Evolutionary conservation across 257 asterid genomes (phyloP).

Genomic region (Solanum dulcamara): DNA sequence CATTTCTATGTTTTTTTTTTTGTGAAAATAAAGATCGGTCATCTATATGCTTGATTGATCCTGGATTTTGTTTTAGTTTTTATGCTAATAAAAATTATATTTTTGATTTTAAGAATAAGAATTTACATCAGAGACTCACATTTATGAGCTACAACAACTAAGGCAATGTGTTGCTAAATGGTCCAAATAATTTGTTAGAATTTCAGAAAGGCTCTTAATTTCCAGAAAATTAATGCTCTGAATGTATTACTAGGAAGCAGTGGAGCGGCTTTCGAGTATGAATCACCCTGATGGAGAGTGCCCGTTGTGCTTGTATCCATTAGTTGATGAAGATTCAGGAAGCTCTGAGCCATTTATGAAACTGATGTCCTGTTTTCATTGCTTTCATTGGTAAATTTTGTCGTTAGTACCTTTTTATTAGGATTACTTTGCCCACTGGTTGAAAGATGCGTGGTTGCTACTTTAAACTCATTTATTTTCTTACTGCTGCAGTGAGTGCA

Average conservation of each 20-base stretch:
- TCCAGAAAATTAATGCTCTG: conserved; percentile 11
- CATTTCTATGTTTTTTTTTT: neutral
- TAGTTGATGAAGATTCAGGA: conserved; percentile 57
- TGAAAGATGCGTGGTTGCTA: neutral
- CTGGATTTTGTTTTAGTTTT: neutral
- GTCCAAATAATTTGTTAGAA: neutral
- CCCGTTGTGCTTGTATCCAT: conserved; percentile 68
- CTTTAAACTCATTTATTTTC: conserved; percentile 1
- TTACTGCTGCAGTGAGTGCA: conserved; percentile 57
- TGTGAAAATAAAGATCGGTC: neutral
- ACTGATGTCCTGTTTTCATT: conserved; percentile 97
- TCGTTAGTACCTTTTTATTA: neutral
- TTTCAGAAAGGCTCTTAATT: neutral
- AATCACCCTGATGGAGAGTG: conserved; percentile 94
- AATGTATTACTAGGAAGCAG: conserved; percentile 65
- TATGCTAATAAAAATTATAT: neutral
- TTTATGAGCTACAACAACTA: neutral
- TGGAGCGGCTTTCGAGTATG: conserved; percentile 82
- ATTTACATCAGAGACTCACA: neutral
- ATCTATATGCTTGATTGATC: neutral
- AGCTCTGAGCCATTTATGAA: conserved; percentile 66
- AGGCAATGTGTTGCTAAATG: neutral
- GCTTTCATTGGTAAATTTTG: conserved; percentile 76
- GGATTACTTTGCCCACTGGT: neutral
- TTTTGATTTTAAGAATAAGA: neutral